A percentile compares a stretch with the other conserved stretches of the same genome.
phyloP scores from a whole-genome alignment of 805 yeast genomes.

The Candida orba region DNA sequence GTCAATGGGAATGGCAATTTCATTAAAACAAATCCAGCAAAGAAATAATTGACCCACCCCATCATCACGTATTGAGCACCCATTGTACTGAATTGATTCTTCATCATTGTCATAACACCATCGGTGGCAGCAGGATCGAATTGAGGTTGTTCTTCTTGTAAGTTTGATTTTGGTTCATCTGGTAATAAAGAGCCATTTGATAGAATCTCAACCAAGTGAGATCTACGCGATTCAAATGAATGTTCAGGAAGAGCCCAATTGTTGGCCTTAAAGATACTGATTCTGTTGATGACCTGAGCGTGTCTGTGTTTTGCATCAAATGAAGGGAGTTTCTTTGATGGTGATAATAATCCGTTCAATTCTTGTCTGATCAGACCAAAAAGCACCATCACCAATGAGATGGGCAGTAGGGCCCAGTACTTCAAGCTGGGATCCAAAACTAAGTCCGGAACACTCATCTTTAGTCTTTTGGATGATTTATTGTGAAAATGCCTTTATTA shows the following conservation, averaged over 20 bases:
- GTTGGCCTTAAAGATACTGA: constrained; percentile 50
- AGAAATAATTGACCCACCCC: constrained; percentile 95
- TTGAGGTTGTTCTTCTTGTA: constrained; percentile 49
- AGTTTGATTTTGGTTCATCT: constrained; percentile 29
- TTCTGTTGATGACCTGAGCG: constrained; percentile 54
- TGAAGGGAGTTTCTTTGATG: constrained; percentile 43
- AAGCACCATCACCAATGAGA: constrained; percentile 80
- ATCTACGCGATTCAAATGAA: constrained; percentile 49
- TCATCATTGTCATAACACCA: constrained; percentile 67
- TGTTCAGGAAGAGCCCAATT: constrained; percentile 41
- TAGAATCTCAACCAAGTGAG: constrained; percentile 39
- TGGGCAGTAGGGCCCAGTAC: constrained; percentile 88
- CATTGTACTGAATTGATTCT: constrained; percentile 74
- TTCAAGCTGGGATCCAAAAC: constrained; percentile 75
- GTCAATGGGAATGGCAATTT: constrained; percentile 90
- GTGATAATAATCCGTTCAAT: constrained; percentile 54
- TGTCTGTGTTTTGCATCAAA: constrained; percentile 45
- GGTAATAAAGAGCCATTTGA: constrained; percentile 50
- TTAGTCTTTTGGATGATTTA: too few relatives aligned
- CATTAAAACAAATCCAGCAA: constrained; percentile 85
- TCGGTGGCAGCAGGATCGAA: constrained; percentile 68
- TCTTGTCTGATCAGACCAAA: constrained; percentile 75
- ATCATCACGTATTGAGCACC: constrained; percentile 89
- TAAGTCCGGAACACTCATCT: constrained; percentile 39
- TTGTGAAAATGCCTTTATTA: too few relatives aligned